Percentiles rank a stretch among this genome's conserved stretches.
These are phyloP conservation scores for Garcia nutans DNA, from an alignment of 345 rosid genomes.

Conservation along the genomic window DNA sequence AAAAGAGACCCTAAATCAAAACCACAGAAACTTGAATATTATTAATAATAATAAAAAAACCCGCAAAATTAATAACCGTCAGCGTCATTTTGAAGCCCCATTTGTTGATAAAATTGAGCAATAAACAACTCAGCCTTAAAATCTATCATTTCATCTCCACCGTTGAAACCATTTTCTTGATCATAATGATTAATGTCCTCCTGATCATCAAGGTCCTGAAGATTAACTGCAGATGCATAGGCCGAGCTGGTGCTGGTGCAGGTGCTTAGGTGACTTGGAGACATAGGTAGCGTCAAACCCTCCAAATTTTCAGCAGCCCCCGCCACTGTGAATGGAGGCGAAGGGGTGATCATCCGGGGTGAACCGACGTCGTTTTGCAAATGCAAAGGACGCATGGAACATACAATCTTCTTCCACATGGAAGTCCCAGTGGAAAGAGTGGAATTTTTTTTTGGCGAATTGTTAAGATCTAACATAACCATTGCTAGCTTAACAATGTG, in stretches of 20 bases:
- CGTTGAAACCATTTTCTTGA: not conserved
- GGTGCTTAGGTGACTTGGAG: slow-evolving; percentile 16
- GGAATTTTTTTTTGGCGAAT: slow-evolving; percentile 37
- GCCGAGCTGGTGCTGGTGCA: too few relatives aligned
- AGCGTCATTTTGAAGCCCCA: slow-evolving; percentile 20
- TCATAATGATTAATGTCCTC: slow-evolving; percentile 16
- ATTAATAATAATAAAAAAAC: too few relatives aligned
- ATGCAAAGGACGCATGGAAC: slow-evolving; percentile 29
- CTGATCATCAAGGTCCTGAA: slow-evolving; percentile 13
- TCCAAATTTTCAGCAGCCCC: slow-evolving; percentile 24
- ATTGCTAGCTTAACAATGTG: slow-evolving; percentile 46
- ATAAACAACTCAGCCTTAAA: slow-evolving; percentile 28
- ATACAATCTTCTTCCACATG: slow-evolving; percentile 17
- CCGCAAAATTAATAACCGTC: not conserved
- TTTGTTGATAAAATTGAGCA: slow-evolving; percentile 26
- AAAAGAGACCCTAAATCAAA: not conserved
- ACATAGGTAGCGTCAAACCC: slow-evolving; percentile 19
- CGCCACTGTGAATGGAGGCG: not conserved
- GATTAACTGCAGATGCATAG: slow-evolving; percentile 25
- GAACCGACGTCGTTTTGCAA: not conserved
- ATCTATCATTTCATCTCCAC: slow-evolving; percentile 26
- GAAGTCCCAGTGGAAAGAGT: slow-evolving; percentile 14
- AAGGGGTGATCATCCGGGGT: not conserved
- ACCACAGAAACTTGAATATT: not conserved
- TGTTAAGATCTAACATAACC: slow-evolving; percentile 37